Percentiles rank a stretch among this genome's conserved stretches.
These are phyloP conservation scores for Pyrrhoderma lamaoense DNA, from an alignment of 1,284 basidiomycete species.

Conservation along the genomic window DNA sequence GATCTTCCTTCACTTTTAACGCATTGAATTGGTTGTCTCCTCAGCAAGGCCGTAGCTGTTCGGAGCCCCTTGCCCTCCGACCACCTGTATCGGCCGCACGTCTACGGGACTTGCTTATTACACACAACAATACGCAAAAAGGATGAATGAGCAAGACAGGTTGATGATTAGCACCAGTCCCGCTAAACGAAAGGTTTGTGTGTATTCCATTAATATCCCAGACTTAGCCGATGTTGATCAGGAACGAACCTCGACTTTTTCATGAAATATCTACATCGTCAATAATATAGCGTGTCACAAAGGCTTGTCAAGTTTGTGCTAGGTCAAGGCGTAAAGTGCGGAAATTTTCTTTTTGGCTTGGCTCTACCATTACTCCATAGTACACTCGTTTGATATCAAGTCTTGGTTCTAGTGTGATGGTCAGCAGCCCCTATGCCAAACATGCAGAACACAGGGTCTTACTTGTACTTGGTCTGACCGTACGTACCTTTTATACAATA, in stretches of 20 bases:
- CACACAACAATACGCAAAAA: not conserved
- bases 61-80: not conserved
- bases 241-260: too few species aligned
- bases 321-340: conserved; percentile 18
- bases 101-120: not conserved
- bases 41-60: too few species aligned
- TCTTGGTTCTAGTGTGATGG: conserved; percentile 15
- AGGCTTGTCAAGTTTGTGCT: conserved; percentile 18
- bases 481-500: not conserved
- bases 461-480: conserved; percentile 15
- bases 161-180: too few species aligned
- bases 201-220: too few species aligned
- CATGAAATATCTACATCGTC: too few species aligned
- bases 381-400: not conserved
- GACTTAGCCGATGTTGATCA: too few species aligned
- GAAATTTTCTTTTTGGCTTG: too few species aligned
- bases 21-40: too few species aligned
- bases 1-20: too few species aligned
- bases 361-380: not conserved
- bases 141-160: conserved; percentile 10
- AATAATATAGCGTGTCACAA: conserved; percentile 17
- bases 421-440: conserved; percentile 17
- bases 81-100: not conserved
- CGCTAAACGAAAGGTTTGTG: conserved; percentile 12
- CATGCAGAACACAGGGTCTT: conserved; percentile 13